Percentiles rank a stretch among this genome's conserved stretches.
Evolutionary conservation across 2,329 filamentous ascomycete species (phyloP).

Genomic region (Trichoderma lentiforme): DNA sequence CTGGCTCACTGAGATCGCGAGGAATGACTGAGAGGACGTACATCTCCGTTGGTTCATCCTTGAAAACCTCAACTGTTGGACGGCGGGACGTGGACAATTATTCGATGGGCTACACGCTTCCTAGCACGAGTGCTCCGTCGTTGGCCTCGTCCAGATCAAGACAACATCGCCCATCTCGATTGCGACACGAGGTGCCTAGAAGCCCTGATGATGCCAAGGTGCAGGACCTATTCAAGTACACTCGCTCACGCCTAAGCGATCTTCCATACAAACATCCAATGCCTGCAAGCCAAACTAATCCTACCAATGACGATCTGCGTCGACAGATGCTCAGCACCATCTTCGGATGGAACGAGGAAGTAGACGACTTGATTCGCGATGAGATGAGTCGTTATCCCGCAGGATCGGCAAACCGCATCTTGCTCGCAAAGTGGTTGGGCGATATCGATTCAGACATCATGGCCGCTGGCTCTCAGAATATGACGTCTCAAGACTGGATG

Average conservation of each 20-base stretch:
- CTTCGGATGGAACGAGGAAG: slow-evolving; percentile 90
- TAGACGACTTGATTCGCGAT: slow-evolving; percentile 76
- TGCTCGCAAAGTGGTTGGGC: slow-evolving; percentile 90
- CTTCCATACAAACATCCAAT: slow-evolving; percentile 74
- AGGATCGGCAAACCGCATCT: slow-evolving; percentile 73
- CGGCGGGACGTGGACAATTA: slow-evolving; percentile 48
- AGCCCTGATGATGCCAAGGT: slow-evolving; percentile 71
- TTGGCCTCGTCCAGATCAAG: slow-evolving; percentile 47
- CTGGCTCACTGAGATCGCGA: slow-evolving; percentile 50
- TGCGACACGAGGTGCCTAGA: slow-evolving; percentile 75
- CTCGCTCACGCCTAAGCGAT: slow-evolving; percentile 74
- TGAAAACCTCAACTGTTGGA: slow-evolving; percentile 35
- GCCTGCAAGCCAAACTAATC: slow-evolving; percentile 51
- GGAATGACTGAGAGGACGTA: slow-evolving; percentile 62
- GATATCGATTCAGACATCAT: slow-evolving; percentile 80
- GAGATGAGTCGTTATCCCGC: slow-evolving; percentile 72
- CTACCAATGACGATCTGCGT: slow-evolving; percentile 77
- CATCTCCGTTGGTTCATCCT: slow-evolving; percentile 61
- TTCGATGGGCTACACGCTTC: slow-evolving; percentile 45
- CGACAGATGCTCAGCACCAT: slow-evolving; percentile 89
- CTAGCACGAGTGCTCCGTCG: slow-evolving; percentile 39
- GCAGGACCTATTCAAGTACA: slow-evolving; percentile 82
- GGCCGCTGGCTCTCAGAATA: slow-evolving; percentile 75
- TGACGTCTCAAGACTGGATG: slow-evolving; percentile 97
- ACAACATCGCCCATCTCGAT: slow-evolving; percentile 58